Percentiles rank a stretch among this genome's conserved stretches.
These are phyloP conservation scores for Penicillium arizonense DNA, from an alignment of 495 filamentous ascomycete species.

Conservation along the genomic window DNA sequence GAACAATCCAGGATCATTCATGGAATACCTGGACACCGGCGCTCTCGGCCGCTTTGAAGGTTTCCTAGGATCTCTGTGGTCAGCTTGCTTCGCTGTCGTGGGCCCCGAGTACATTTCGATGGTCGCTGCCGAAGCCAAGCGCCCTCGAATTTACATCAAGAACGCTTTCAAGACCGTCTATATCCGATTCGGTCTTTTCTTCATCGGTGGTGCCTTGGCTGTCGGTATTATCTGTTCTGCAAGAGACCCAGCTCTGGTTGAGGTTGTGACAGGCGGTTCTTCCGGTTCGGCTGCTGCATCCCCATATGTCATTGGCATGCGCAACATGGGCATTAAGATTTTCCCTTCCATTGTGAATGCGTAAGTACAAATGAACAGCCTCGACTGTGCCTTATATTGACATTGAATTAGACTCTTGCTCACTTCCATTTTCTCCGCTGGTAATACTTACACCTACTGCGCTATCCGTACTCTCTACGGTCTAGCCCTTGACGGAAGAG, in stretches of 20 bases:
- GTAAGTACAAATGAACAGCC: background rate
- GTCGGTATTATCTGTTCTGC: conserved; percentile 66
- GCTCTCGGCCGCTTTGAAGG: conserved; percentile 68
- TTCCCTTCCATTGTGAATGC: conserved; percentile 30
- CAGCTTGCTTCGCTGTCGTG: conserved; percentile 29
- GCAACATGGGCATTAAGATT: conserved; percentile 57
- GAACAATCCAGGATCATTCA: conserved; percentile 29
- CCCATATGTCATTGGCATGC: conserved; percentile 84
- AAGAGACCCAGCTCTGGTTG: conserved; percentile 40
- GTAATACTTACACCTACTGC: conserved; percentile 82
- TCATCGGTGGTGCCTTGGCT: conserved; percentile 67
- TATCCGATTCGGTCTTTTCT: conserved; percentile 71
- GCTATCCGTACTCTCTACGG: conserved; percentile 74
- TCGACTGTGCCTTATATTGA: too few relatives aligned
- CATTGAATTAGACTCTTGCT: conserved; percentile 47
- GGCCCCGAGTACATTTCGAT: conserved; percentile 81
- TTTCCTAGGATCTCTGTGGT: conserved; percentile 67
- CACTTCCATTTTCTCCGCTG: conserved; percentile 76
- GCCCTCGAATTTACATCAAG: conserved; percentile 53
- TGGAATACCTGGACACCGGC: conserved; percentile 58
- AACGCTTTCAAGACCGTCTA: conserved; percentile 77
- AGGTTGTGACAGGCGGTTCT: conserved; percentile 26
- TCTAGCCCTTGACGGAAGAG: conserved; percentile 62
- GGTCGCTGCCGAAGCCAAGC: conserved; percentile 75
- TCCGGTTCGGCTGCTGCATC: conserved; percentile 54